phyloP scores from a whole-genome alignment of 768 basidiomycete species.

The Cubamyces lactineus region DNA sequence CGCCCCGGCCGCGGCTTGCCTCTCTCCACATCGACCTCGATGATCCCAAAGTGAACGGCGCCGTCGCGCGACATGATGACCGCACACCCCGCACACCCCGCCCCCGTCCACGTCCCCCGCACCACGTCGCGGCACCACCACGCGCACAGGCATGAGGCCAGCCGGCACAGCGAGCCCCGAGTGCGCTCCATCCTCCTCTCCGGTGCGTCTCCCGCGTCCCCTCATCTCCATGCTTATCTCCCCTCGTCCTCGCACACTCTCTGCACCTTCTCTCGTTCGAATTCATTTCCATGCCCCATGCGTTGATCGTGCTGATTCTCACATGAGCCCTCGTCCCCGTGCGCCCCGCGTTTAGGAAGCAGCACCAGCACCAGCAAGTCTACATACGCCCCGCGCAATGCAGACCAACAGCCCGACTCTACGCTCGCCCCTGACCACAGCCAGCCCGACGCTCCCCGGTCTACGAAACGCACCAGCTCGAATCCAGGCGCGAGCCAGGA shows the following conservation, averaged over 20 bases:
- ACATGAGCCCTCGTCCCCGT: slow-evolving; percentile 2
- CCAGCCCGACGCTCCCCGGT: not conserved
- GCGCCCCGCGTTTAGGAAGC: slow-evolving; percentile 10
- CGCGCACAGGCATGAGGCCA: slow-evolving; percentile 14
- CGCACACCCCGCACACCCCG: not conserved
- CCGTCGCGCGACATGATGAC: slow-evolving; percentile 15
- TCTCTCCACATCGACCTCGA: slow-evolving; percentile 10
- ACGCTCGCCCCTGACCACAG: not conserved
- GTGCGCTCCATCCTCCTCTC: slow-evolving; percentile 24
- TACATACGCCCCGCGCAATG: slow-evolving; percentile 10
- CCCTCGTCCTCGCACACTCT: not conserved
- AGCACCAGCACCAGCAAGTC: slow-evolving; percentile 1
- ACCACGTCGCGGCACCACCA: slow-evolving; percentile 9
- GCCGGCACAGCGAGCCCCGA: slow-evolving; percentile 10
- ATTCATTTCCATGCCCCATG: not conserved
- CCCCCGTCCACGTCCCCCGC: not conserved
- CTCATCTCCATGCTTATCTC: slow-evolving; percentile 12
- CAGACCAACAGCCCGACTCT: slow-evolving; percentile 3
- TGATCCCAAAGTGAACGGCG: slow-evolving; percentile 9
- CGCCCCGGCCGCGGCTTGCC: not conserved
- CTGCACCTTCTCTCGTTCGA: not conserved
- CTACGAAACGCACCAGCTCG: not conserved
- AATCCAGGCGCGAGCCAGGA: not conserved
- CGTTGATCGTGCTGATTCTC: slow-evolving; percentile 1
- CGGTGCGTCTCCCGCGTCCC: slow-evolving; percentile 23